Conservation (phyloP, 805 yeast genomes). For the Nakazawaea pomicola region DNA sequence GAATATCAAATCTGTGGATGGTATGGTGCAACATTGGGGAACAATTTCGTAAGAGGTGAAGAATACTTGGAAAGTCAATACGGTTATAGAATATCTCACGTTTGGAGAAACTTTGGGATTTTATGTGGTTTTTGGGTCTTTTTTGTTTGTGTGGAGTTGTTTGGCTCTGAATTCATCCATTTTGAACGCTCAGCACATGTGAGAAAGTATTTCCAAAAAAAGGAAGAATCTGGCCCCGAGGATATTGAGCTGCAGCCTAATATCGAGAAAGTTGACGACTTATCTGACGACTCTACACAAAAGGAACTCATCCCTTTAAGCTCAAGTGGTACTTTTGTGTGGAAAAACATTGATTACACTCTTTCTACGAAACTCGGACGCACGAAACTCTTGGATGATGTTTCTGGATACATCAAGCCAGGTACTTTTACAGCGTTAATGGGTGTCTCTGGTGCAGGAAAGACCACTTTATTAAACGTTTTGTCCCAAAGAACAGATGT, state of each 20-base stretch:
- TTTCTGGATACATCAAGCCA: conserved; percentile 82
- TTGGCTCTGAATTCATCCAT: conserved; percentile 16
- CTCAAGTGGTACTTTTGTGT: conserved; percentile 55
- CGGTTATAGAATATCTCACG: conserved; percentile 38
- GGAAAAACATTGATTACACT: conserved; percentile 73
- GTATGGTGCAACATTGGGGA: conserved; percentile 51
- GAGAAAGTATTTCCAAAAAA: not conserved
- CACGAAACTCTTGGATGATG: conserved; percentile 55
- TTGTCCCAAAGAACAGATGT: conserved; percentile 48
- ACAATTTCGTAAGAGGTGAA: conserved; percentile 51
- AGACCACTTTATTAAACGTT: conserved; percentile 50
- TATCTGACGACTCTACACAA: conserved; percentile 5
- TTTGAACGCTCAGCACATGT: conserved; percentile 4
- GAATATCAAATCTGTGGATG: conserved; percentile 45
- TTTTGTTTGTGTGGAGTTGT: conserved; percentile 1
- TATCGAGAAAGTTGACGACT: conserved; percentile 14
- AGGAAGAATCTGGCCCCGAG: not conserved
- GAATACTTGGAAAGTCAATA: conserved; percentile 42
- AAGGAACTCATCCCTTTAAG: conserved; percentile 14
- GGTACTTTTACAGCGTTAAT: conserved; percentile 73
- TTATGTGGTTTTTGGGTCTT: conserved; percentile 19
- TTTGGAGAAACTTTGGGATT: conserved; percentile 33
- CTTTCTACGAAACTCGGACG: conserved; percentile 53
- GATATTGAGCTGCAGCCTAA: not conserved
- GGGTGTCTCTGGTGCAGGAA: conserved; percentile 67